These are phyloP conservation scores for Hericium rajendrae DNA, from an alignment of 768 basidiomycete genomes.

Conservation along the genomic window DNA sequence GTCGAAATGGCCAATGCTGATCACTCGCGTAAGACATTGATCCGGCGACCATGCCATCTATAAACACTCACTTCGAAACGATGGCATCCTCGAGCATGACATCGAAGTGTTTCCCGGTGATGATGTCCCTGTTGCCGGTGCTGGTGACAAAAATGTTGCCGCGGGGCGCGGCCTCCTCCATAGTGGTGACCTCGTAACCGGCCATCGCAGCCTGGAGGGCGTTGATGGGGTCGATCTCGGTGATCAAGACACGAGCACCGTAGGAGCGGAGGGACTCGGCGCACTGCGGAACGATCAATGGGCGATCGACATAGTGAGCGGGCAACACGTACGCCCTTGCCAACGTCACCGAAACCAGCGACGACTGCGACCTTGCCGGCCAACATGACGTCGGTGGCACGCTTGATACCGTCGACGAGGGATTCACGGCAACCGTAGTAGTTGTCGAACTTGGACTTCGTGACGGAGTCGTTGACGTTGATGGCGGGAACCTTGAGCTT, in stretches of 20 bases:
- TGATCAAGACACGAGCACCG: slow-evolving; percentile 85
- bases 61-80: slow-evolving; percentile 75
- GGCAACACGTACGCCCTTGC: slow-evolving; percentile 69
- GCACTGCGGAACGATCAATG: slow-evolving; percentile 42
- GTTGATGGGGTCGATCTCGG: slow-evolving; percentile 99
- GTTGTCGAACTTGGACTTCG: slow-evolving; percentile 99
- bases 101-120: slow-evolving; percentile 82
- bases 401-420: slow-evolving; percentile 99
- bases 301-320: neutral
- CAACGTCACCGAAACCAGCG: slow-evolving; percentile 98
- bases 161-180: slow-evolving; percentile 92
- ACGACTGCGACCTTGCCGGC: slow-evolving; percentile 99
- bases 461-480: slow-evolving; percentile 99
- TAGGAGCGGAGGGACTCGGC: slow-evolving; percentile 97
- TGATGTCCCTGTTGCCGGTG: slow-evolving; percentile 98
- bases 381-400: slow-evolving; percentile 99
- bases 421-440: slow-evolving; percentile 99
- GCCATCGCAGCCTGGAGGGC: slow-evolving; percentile 99
- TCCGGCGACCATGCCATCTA: neutral
- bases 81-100: slow-evolving; percentile 98
- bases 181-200: slow-evolving; percentile 96
- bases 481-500: slow-evolving; percentile 96
- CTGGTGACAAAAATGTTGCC: slow-evolving; percentile 95
- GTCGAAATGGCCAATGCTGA: slow-evolving; percentile 79
- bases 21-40: slow-evolving; percentile 2